Evolutionary conservation across 2,329 filamentous ascomycete species (phyloP), one percentile per base, ranked within the genome.

Genomic region (Colletotrichum liaoningense): DNA sequence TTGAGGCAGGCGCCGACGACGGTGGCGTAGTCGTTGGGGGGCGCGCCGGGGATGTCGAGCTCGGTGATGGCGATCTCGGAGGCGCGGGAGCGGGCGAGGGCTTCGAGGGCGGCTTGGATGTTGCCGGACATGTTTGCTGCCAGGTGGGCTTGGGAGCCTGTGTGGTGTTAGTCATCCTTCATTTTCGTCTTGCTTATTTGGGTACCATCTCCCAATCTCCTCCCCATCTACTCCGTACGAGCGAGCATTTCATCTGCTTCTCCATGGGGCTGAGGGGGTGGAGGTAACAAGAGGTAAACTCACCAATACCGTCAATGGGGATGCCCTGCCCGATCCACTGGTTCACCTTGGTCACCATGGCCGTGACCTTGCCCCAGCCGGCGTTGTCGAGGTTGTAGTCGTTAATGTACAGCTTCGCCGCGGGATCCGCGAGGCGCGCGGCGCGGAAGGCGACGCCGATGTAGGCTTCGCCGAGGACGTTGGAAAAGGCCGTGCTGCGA

Each of bases 351-450:
- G 78, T 80, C 5, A 88, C 85, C 83, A 93, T 88, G 57, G 85
- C 85, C 52, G 84, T 84, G 67, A 84, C 60, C 84, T 95, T 94
- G 74, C 86, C 84, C 77, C 88, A 88, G 76, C 77, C 86, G n/a
- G 91, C 86, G 56, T 81, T 85, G 82, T 93, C 92, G 60, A 93
- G 87, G 83, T 93, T 93, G 83, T 88, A 90, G 79, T 95, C 93
- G 82, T 94, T 95, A 83, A 94, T 93, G 85, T 93, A 95, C 49
- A 95, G 86, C 82, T 92, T 92, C 2, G 91, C 91, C 67, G 82
- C 77, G 2, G 93, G 91, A 79, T 94, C 93, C 11, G 91, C 92
- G 8, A 86, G 86, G 63, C 89, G 88, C 28, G 93, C 93, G 9
- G 93, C 89, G 66, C 88, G 86, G 83, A 94, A 95, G 46, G 93